Evolutionary conservation across 345 rosid genomes (phyloP), one percentile per base, ranked within the genome.

Genomic region (Aurinia saxatilis): DNA sequence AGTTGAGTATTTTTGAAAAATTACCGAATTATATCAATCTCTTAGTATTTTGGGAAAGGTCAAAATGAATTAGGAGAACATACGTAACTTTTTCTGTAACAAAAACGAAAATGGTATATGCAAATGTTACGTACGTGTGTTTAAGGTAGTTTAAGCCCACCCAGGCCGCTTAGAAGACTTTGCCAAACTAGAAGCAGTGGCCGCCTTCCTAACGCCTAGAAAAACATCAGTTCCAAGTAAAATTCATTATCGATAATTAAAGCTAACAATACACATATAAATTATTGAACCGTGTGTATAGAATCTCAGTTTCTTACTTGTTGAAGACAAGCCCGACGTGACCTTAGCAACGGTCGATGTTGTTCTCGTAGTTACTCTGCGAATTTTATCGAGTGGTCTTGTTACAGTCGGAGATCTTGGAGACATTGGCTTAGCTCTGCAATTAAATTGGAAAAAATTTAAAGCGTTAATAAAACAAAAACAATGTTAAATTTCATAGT

Each of bases 91-190:
- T 30, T 37, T 37, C 16, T 23, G 6, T 13, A 36, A 9, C 10
- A 52, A 23, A 5, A 13, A 34, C 18, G 21, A 29, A 60, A 68
- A 38, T 39, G 64, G n/a, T 47, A 63, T 16, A 42, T 41, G 65
- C 65, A 64, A 63, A 29, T 50, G 65, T 64, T 56, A 40, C 54
- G 70, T 64, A n/a, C n/a, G n/a, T n/a, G n/a, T n/a, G n/a, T n/a
- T 60, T 63, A 49, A 47, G 2, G 10, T 38, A 50, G 25, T 33
- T 78, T 77, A 82, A 57, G 67, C 70, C 83, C 82, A 81, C 55
- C n/a, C n/a, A n/a, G n/a, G n/a, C n/a, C 79, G 62, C 59, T 63
- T 77, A 7, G 80, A 66, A 45, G 86, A 68, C 72, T 78, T 86
- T 45, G 52, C 33, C 7, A 66, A 10, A 60, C 71, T 58, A 12